phyloP scores from a whole-genome alignment of 345 rosid species.

The Conringia planisiliqua region DNA sequence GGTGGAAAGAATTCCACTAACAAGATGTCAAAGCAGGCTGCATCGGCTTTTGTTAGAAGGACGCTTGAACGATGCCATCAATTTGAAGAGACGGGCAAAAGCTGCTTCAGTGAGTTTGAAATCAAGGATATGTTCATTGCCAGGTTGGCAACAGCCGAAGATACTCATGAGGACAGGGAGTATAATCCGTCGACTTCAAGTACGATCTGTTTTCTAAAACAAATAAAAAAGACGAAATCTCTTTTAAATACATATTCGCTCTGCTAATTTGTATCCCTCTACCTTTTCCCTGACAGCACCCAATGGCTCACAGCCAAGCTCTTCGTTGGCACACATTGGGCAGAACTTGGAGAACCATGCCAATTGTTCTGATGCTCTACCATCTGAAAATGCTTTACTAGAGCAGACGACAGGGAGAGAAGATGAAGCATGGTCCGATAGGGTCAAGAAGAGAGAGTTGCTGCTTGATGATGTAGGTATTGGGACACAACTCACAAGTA shows the following conservation, averaged over 20 bases:
- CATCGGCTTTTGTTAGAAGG: conserved; percentile 64
- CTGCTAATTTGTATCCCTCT: conserved; percentile 5
- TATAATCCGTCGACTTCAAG: conserved; percentile 29
- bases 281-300: conserved; percentile 50
- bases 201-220: not conserved
- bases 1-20: conserved; percentile 72
- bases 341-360: conserved; percentile 49
- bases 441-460: conserved; percentile 82
- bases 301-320: conserved; percentile 53
- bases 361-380: conserved; percentile 46
- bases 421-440: conserved; percentile 49
- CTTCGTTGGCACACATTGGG: conserved; percentile 41
- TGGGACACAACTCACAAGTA: conserved; percentile 34
- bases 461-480: conserved; percentile 77
- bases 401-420: conserved; percentile 53
- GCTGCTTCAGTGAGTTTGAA: conserved; percentile 81
- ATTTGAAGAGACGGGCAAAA: conserved; percentile 72
- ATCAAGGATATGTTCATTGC: conserved; percentile 62
- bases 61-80: conserved; percentile 62
- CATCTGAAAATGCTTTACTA: conserved; percentile 41
- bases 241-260: not conserved
- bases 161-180: conserved; percentile 47
- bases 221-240: not conserved
- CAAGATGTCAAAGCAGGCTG: conserved; percentile 84
- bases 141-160: conserved; percentile 40